Evolutionary conservation across 2,329 filamentous ascomycete species (phyloP), one percentile per base, ranked within the genome.

Genomic region (Trichoderma atrobrunneum): DNA sequence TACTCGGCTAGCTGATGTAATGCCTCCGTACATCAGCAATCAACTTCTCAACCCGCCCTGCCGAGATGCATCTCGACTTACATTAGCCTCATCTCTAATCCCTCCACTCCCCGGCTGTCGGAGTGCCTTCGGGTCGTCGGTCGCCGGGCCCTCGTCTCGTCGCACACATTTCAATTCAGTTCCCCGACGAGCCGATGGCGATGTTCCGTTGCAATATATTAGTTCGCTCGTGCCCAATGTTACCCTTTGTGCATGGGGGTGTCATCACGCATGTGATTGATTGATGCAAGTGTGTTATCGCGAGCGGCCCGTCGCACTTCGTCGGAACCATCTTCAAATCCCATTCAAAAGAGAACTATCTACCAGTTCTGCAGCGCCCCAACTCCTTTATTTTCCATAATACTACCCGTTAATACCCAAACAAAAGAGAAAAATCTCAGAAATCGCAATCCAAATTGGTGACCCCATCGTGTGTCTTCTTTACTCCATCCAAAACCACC

Each of bases 1-100:
- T 36, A 36, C 14, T 36, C 34, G 34, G 34, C 34, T 16, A 36
- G 16, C 34, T 16, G 34, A 36, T 36, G 34, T 36, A 16, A 36
- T 16, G 34, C 34, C 34, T 36, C 34, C 34, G 34, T 36, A 36
- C 16, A 36, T 36, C 34, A 36, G 34, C 34, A 36, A 30, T 3
- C 30, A 39, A 39, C 16, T 39, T 18, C n/a, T 39, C 36, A 39
- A 39, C 36, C 36, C 36, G 36, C 36, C 43, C 43, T 30, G 62
- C 62, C 24, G 28, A 32, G 26, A n/a, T 51, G 63, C 63, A 66
- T 70, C 66, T 70, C 28, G 36, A 28, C 56, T 26, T 60, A 68
- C 65, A 68, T 68, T 68, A 70, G 66, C 66, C 57, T 70, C 57
- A 70, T 70, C 66, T 70, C 30, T 28, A 57, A 54, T 18, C 66